These are phyloP conservation scores for grape (Vitis vinifera) DNA, from an alignment of 164 flowering plant species.

Conservation along the genomic window ASM3070453v1 NC_081806.1:920001-920500, in stretches of 20 bases:
- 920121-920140: background rate
- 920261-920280: no score
- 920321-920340: background rate
- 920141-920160: background rate
- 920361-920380: no score
- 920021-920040: no score
- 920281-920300: background rate
- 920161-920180: background rate
- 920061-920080: no score
- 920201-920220: background rate
- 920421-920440: background rate
- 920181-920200: conserved; percentile 7
- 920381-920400: background rate
- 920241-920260: background rate
- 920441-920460: no score
- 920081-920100: no score
- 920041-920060: no score
- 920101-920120: no score
- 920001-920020: no score
- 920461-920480: conserved; percentile 14
- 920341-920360: no score
- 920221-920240: background rate
- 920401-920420: background rate
- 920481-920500: conserved; percentile 8
- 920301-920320: background rate